A percentile compares a stretch with the other conserved stretches of the same genome.
Conservation (phyloP, 2,329 filamentous ascomycete genomes). For the Decorospora gaudefroyi region DNA sequence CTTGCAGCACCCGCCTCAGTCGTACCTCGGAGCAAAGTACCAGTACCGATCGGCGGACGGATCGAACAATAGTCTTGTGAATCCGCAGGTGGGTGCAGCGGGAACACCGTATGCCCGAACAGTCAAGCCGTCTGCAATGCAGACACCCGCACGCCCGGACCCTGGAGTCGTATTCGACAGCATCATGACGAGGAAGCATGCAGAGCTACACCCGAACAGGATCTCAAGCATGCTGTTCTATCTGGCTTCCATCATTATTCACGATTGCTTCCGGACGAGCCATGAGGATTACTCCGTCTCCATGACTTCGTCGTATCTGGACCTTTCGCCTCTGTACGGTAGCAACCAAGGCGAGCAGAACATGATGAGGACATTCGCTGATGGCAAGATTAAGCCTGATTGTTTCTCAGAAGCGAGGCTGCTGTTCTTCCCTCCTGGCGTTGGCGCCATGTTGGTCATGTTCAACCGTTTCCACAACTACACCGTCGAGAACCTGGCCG, state of each 20-base stretch:
- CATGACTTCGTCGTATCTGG: conserved; percentile 73
- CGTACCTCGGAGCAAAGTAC: conserved; percentile 52
- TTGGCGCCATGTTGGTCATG: conserved; percentile 69
- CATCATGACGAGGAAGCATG: conserved; percentile 65
- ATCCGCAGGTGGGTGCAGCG: conserved; percentile 67
- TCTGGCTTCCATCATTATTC: conserved; percentile 67
- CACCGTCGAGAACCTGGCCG: conserved; percentile 74
- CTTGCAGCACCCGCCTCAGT: conserved; percentile 54
- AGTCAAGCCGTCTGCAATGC: conserved; percentile 61
- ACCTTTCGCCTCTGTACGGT: conserved; percentile 74
- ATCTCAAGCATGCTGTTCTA: conserved; percentile 78
- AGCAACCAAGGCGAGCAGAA: conserved; percentile 70
- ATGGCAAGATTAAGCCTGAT: conserved; percentile 72
- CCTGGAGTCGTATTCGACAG: conserved; percentile 70
- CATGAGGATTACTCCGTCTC: conserved; percentile 66
- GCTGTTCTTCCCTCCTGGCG: conserved; percentile 68
- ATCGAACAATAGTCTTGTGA: conserved; percentile 61
- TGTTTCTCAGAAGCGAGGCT: conserved; percentile 69
- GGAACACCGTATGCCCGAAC: conserved; percentile 71
- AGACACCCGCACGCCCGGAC: conserved; percentile 65
- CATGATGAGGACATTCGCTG: conserved; percentile 64
- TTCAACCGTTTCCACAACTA: conserved; percentile 84
- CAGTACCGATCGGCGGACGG: conserved; percentile 57
- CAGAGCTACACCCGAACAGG: conserved; percentile 69
- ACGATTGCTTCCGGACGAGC: conserved; percentile 68